Conservation (phyloP, 202 grass and related monocot species). For the Bolboschoenoplectus hybrid region DNA sequence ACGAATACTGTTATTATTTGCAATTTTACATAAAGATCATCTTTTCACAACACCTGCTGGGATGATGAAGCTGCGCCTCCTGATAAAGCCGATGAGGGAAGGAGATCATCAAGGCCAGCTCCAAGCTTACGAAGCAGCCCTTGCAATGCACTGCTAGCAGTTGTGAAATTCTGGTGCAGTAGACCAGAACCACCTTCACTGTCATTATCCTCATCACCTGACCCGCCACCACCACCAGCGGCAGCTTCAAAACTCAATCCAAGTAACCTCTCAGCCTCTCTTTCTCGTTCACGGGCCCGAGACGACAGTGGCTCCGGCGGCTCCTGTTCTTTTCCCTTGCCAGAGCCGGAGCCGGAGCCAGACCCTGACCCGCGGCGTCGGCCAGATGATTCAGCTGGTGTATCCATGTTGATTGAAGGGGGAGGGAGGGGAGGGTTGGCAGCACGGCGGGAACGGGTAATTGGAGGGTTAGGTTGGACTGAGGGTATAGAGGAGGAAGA, state of each 20-base stretch:
- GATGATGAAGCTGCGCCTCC: constrained; percentile 52
- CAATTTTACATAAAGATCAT: constrained; percentile 2
- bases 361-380: constrained; percentile 51
- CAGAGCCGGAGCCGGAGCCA: constrained; percentile 37
- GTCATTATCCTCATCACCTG: constrained; percentile 62
- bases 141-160: constrained; percentile 76
- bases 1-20: constrained; percentile 10
- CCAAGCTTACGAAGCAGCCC: constrained; percentile 80
- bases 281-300: constrained; percentile 48
- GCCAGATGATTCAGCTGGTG: constrained; percentile 46
- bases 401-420: constrained; percentile 51
- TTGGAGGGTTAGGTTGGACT: constrained; percentile 15
- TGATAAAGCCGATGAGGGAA: constrained; percentile 57
- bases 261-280: constrained; percentile 64
- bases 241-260: constrained; percentile 58
- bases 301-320: constrained; percentile 44
- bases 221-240: constrained; percentile 23
- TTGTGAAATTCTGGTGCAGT: constrained; percentile 68
- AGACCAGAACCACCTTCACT: constrained; percentile 56
- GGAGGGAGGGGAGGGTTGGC: constrained; percentile 28
- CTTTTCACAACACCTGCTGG: constrained; percentile 20
- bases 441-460: constrained; percentile 48
- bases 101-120: constrained; percentile 70
- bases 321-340: constrained; percentile 88
- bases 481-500: constrained; percentile 39